Evolutionary conservation across 805 yeast genomes (phyloP).

Genomic region (Diddensiella transvaalensis): DNA sequence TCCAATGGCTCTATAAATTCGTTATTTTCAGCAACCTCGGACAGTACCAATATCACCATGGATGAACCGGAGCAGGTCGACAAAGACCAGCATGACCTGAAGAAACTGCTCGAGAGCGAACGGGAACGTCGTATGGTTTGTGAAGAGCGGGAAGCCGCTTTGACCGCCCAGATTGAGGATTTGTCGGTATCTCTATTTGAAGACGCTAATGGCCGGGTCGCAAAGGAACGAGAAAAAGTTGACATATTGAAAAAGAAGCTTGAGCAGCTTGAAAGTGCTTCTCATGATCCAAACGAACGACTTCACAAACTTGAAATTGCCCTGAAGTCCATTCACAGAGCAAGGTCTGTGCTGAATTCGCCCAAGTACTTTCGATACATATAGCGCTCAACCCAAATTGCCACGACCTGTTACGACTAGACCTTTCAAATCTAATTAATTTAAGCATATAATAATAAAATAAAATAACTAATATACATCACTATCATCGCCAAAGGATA

Average conservation of each 20-base stretch:
- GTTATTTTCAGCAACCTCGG: constrained; percentile 8
- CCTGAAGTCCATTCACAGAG: constrained; percentile 20
- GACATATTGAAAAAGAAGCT: neutral
- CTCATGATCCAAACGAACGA: constrained; percentile 12
- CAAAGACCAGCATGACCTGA: constrained; percentile 2
- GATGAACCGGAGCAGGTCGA: constrained; percentile 11
- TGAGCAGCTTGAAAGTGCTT: neutral
- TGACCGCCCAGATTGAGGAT: constrained; percentile 24
- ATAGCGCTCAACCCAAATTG: constrained; percentile 1
- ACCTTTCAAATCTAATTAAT: neutral
- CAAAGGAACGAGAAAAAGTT: constrained; percentile 12
- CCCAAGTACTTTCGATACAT: constrained; percentile 14
- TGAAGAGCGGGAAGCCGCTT: constrained; percentile 20
- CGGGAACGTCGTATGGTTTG: constrained; percentile 19
- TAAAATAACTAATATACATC: constrained; percentile 1
- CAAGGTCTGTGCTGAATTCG: constrained; percentile 22
- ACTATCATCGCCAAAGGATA: constrained; percentile 11
- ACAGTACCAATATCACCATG: constrained; percentile 2
- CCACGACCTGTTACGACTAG: neutral
- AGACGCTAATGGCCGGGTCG: constrained; percentile 24
- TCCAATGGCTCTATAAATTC: constrained; percentile 9
- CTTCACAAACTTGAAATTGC: constrained; percentile 23
- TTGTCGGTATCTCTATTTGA: constrained; percentile 23
- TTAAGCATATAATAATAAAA: neutral
- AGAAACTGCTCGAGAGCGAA: constrained; percentile 13